Evolutionary conservation across 306 rosid species (phyloP).

Genomic region (Dalbergia cultrata): DNA sequence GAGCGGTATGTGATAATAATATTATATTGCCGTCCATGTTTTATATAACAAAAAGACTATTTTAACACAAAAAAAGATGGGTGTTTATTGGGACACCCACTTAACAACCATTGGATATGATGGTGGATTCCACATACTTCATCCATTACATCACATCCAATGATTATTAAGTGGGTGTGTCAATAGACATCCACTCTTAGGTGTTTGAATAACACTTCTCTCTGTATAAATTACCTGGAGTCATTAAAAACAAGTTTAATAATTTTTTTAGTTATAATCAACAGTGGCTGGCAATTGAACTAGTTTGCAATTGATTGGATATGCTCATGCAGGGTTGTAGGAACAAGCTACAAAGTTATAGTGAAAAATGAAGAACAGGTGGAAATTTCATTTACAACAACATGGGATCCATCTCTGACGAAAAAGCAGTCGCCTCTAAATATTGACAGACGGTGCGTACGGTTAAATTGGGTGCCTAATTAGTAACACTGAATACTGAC

Average conservation of each 20-base stretch:
- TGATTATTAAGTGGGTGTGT: too few species aligned
- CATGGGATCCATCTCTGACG: slow-evolving; percentile 77
- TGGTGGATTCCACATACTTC: too few species aligned
- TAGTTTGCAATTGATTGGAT: background rate
- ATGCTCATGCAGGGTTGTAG: slow-evolving; percentile 61
- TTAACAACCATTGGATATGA: too few species aligned
- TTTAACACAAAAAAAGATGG: too few species aligned
- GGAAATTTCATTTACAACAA: slow-evolving; percentile 79
- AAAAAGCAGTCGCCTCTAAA: slow-evolving; percentile 75
- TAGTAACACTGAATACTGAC: background rate
- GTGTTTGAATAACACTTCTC: too few species aligned
- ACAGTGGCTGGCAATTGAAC: too few species aligned
- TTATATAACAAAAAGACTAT: too few species aligned
- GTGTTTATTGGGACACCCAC: too few species aligned
- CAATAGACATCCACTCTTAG: too few species aligned
- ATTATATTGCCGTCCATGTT: background rate
- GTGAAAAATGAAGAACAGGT: slow-evolving; percentile 75
- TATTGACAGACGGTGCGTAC: slow-evolving; percentile 75
- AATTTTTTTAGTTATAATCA: too few species aligned
- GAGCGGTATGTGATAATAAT: slow-evolving; percentile 61
- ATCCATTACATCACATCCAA: too few species aligned
- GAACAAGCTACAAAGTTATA: slow-evolving; percentile 62
- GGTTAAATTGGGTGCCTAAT: background rate
- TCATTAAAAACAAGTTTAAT: slow-evolving; percentile 37
- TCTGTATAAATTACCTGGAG: too few species aligned